These are phyloP conservation scores for Cryphonectria radicalis DNA, from an alignment of 2,329 filamentous ascomycete species.

Conservation along the genomic window DNA sequence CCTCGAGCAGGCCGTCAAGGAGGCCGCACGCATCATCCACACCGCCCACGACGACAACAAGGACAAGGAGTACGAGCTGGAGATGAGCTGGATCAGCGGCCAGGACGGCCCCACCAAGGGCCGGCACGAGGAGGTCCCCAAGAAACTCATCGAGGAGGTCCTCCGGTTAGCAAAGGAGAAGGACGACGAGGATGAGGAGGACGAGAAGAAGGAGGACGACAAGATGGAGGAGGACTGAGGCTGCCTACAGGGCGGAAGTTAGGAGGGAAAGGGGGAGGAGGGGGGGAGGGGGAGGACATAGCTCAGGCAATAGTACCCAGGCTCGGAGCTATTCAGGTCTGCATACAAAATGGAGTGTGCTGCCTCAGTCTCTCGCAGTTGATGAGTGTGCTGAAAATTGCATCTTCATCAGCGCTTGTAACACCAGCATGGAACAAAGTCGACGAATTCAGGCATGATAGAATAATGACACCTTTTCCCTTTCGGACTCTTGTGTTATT, in stretches of 20 bases:
- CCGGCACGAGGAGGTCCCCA: conserved; percentile 89
- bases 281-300: conserved; percentile 4
- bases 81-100: conserved; percentile 97
- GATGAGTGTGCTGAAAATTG: conserved; percentile 14
- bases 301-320: neutral
- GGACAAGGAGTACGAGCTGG: conserved; percentile 98
- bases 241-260: conserved; percentile 2
- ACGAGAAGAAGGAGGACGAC: conserved; percentile 67
- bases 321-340: neutral
- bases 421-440: conserved; percentile 30
- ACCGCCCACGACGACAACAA: conserved; percentile 98
- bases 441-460: conserved; percentile 30
- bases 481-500: neutral
- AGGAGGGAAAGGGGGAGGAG: too few species aligned
- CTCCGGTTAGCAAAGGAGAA: conserved; percentile 86
- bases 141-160: conserved; percentile 87
- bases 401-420: conserved; percentile 30
- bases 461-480: conserved; percentile 30
- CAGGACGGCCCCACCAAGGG: conserved; percentile 88
- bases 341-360: neutral
- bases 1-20: conserved; percentile 87
- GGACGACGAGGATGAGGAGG: conserved; percentile 85
- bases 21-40: conserved; percentile 96
- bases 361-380: conserved; percentile 1
- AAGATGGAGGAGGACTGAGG: conserved; percentile 77